Evolutionary conservation across 139 green algal species (phyloP).

Genomic region (Dunaliella sp.): DNA sequence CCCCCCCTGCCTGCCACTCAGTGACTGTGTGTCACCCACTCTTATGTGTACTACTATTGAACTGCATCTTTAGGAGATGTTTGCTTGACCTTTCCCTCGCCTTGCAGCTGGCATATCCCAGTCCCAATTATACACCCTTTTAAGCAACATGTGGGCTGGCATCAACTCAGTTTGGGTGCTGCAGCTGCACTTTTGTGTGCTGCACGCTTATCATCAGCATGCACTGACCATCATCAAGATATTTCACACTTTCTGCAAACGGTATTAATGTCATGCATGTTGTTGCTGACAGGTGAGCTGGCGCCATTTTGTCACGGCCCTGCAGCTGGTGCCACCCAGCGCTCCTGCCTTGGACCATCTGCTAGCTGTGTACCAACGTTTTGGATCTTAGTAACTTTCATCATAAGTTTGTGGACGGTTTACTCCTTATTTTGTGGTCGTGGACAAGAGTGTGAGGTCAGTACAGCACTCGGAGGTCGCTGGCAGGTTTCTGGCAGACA

Average conservation of each 20-base stretch:
- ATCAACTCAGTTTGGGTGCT: neutral
- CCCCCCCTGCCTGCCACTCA: no score
- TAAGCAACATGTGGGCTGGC: neutral
- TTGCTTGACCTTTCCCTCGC: neutral
- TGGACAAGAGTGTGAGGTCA: no score
- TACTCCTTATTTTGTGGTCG: no score
- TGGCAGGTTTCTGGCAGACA: no score
- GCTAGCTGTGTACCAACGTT: neutral
- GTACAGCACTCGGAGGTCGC: no score
- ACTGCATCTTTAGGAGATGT: neutral
- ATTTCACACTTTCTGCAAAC: neutral
- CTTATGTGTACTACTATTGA: no score
- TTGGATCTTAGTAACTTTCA: no score
- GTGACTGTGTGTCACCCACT: no score
- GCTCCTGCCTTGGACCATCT: neutral
- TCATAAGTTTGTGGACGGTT: no score
- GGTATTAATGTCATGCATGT: neutral
- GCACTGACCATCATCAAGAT: neutral
- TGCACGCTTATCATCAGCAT: neutral
- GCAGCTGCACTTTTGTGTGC: neutral
- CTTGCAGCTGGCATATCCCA: no score
- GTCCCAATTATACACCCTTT: neutral
- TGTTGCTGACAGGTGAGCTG: neutral
- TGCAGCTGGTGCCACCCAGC: constrained; percentile 1
- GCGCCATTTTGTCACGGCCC: neutral